Conservation (phyloP, 2,329 filamentous ascomycete genomes). For the Myriosclerotinia scirpicola region DNA sequence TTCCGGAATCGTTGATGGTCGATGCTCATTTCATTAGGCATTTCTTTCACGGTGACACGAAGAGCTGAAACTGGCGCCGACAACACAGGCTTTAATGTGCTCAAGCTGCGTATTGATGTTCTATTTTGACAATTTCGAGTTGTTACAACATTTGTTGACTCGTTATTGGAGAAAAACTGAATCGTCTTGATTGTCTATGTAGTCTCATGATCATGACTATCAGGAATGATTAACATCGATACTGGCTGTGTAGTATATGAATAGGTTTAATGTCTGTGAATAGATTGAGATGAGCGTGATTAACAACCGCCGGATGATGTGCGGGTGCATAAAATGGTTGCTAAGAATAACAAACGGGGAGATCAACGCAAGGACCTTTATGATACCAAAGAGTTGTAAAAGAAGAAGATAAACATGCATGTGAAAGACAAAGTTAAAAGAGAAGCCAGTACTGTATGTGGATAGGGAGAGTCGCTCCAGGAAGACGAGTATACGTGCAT, state of each 20-base stretch:
- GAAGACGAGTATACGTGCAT: not conserved
- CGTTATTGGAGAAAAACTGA: not conserved
- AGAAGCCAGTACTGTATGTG: not conserved
- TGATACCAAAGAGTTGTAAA: constrained; percentile 1
- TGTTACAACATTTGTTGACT: not conserved
- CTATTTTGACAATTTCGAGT: not conserved
- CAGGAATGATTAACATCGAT: not conserved
- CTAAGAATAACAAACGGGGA: constrained; percentile 11
- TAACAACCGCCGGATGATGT: constrained; percentile 2
- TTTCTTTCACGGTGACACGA: not conserved
- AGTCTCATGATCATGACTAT: constrained; percentile 7
- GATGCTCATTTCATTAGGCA: constrained; percentile 19
- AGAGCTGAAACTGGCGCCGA: constrained; percentile 14
- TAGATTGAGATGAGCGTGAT: constrained; percentile 2
- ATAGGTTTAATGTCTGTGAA: constrained; percentile 12
- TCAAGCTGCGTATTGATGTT: not conserved
- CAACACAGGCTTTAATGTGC: not conserved
- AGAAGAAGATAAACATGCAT: not conserved
- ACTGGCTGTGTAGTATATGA: not conserved
- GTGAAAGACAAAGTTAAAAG: not conserved
- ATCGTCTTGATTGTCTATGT: constrained; percentile 3
- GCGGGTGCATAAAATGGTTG: constrained; percentile 6
- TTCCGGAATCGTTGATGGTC: not conserved
- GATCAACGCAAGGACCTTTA: constrained; percentile 12
- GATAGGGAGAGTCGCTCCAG: not conserved